Base-by-base conservation (phyloP, 2,329 filamentous ascomycete species). In the Coccinonectria pachysandricola region DNA sequence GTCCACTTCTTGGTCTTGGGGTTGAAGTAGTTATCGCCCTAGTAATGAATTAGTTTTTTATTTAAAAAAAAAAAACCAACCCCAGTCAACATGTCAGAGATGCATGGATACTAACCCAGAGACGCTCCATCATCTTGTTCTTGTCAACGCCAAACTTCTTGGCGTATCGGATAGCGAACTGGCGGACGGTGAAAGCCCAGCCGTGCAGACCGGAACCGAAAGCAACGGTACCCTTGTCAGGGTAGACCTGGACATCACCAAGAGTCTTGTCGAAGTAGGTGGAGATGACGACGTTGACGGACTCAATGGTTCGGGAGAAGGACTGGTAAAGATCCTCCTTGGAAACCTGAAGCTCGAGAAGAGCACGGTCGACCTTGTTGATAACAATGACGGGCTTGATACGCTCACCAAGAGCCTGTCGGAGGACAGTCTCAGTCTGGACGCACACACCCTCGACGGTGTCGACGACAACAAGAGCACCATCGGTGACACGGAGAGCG, bases 81-180 rank as follows among this genome's bases (percentile, higher is more conserved):
- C 8, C 12, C 10, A 11, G 12, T 2, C 8, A 4, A 12, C 2
- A 3, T 5, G 4, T 24, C 13, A 15, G 15, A 12, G 4, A 21
- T 13, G n/a, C 13, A n/a, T 14, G 21, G 20, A 20, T 20, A 36
- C 75, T 62, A 65, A 84, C 79, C 91, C 91, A 98, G 49, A 98
- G 85, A 79, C 91, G 86, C 73, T 95, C 85, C 83, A 96, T 94
- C 91, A 98, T 95, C 85, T 96, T 96, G 71, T 79, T 81, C 65
- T 87, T 87, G 79, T 98, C 88, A 52, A 98, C 91, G 81, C 91
- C 91, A 55, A 98, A 98, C 71, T 98, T 98, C 86, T 96, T 96
- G 67, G 88, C 82, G 64, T 98, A 98, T 54, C 80, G 78, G 58
- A 75, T 64, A 50, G 91, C 91, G 65, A 98, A 98, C 67, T 98